Conservation (phyloP, 345 rosid species). For the Arabis hirsuta region DNA sequence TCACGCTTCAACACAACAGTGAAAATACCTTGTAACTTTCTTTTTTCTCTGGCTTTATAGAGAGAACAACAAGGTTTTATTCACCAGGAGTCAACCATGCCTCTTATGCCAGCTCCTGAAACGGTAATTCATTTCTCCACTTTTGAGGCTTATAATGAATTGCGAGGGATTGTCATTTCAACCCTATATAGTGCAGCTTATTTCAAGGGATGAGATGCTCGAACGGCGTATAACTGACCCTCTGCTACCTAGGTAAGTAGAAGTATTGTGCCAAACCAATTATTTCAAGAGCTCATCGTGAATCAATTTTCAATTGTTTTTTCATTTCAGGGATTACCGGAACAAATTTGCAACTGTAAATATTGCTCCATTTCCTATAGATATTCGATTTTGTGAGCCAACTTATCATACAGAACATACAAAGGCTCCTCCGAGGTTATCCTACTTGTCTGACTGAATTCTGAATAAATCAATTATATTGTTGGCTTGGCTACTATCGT, state of each 20-base stretch:
- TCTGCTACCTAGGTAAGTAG: constrained; percentile 70
- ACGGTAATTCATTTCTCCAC: constrained; percentile 50
- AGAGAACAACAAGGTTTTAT: constrained; percentile 66
- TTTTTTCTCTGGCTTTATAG: constrained; percentile 46
- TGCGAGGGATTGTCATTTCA: constrained; percentile 14
- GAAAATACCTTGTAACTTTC: background rate
- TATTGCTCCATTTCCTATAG: constrained; percentile 77
- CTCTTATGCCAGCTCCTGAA: constrained; percentile 75
- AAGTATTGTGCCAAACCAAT: constrained; percentile 20
- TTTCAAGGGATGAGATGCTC: constrained; percentile 68
- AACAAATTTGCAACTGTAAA: constrained; percentile 67
- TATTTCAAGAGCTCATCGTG: constrained; percentile 20
- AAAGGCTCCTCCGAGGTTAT: constrained; percentile 79
- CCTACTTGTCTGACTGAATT: constrained; percentile 11
- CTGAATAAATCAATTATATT: constrained; percentile 2
- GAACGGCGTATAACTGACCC: constrained; percentile 81
- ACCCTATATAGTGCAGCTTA: constrained; percentile 63
- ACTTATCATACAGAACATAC: constrained; percentile 62
- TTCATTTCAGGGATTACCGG: constrained; percentile 70
- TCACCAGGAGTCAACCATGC: constrained; percentile 73
- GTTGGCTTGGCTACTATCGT: background rate
- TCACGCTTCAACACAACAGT: background rate
- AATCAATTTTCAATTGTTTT: constrained; percentile 26
- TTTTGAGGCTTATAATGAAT: constrained; percentile 17
- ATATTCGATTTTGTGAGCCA: constrained; percentile 89